Base-by-base conservation (phyloP, 2,329 filamentous ascomycete species). In the Metarhizium robertsii region DNA sequence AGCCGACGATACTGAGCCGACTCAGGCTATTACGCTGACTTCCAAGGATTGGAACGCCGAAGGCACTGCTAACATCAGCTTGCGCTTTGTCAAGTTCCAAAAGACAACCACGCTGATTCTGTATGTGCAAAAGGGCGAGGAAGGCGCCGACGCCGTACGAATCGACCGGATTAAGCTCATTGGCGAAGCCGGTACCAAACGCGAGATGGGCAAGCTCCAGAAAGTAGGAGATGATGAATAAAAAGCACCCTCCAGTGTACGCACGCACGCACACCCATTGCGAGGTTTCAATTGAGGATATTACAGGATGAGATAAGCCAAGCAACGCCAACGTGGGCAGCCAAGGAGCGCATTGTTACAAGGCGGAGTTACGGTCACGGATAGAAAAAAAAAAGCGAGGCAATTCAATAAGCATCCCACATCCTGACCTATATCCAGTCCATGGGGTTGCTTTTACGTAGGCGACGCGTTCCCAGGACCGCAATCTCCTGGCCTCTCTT, bases 81-180 rank as follows among this genome's bases (percentile, higher is more conserved):
- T 97, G 64, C 88, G 92, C 14, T 96, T 92, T 66, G 94, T 99
- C 73, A 96, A 96, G 75, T 99, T 97, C 77, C 94, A 97, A 74
- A 95, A 91, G 67, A 88, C 96, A 54, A 87, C 84, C 57, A 94
- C 86, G 59, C 68, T 99, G 64, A 87, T 95, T 18, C 64, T 99
- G 11, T 99, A 96, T 69, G 85, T 99, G 38, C 88, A 88, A 54
- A 86, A 95, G 67, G 92, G 91, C 2, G 88, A 92, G 54, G 86
- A 85, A 18, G 86, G 90, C 53, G 83, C 86, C 47, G 92, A 97
- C 68, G 92, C 89, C 76, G 86, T 94, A 56, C 85, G 94, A 55
- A 71, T 99, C 52, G 89, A 94, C 71, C 79, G 89, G 53, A 72
- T 94, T 61, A 79, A 84, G 63, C 76, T 97, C 55, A 85, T 97